These are phyloP conservation scores for Mesotaenium endlicherianum DNA, from an alignment of 139 green algal species.

Conservation along the genomic window DNA sequence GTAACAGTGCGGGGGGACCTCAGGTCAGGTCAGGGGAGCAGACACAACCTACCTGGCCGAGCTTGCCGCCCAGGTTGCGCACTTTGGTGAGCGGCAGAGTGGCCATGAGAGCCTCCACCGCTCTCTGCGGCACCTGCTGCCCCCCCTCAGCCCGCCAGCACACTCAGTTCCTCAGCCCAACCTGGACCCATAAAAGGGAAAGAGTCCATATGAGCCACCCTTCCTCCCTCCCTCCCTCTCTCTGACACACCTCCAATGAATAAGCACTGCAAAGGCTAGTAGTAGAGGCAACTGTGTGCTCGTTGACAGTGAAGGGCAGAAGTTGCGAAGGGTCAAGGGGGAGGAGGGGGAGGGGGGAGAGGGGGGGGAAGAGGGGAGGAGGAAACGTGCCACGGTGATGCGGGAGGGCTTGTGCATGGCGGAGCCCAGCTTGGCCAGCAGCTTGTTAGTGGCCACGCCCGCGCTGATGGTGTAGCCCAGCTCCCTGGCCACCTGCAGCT, in stretches of 20 bases:
- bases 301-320: too few species aligned
- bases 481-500: slow-evolving; percentile 56
- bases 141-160: too few species aligned
- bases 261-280: too few species aligned
- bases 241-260: too few species aligned
- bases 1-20: not conserved
- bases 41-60: slow-evolving; percentile 50
- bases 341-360: not conserved
- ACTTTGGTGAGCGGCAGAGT: slow-evolving; percentile 81
- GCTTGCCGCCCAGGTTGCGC: slow-evolving; percentile 82
- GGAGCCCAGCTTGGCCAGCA: slow-evolving; percentile 85
- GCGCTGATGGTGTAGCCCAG: slow-evolving; percentile 67
- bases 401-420: slow-evolving; percentile 53
- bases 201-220: too few species aligned
- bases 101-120: slow-evolving; percentile 52
- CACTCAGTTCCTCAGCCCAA: too few species aligned
- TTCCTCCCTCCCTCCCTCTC: too few species aligned
- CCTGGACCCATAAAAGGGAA: too few species aligned
- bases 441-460: slow-evolving; percentile 49
- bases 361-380: not conserved
- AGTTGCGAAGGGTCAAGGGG: too few species aligned
- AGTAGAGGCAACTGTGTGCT: too few species aligned
- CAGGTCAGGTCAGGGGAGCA: too few species aligned
- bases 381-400: slow-evolving; percentile 36
- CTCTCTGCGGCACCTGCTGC: slow-evolving; percentile 27